These are phyloP conservation scores for Nyssa sinensis DNA, from an alignment of 148 eudicot genomes.

Conservation along the genomic window DNA sequence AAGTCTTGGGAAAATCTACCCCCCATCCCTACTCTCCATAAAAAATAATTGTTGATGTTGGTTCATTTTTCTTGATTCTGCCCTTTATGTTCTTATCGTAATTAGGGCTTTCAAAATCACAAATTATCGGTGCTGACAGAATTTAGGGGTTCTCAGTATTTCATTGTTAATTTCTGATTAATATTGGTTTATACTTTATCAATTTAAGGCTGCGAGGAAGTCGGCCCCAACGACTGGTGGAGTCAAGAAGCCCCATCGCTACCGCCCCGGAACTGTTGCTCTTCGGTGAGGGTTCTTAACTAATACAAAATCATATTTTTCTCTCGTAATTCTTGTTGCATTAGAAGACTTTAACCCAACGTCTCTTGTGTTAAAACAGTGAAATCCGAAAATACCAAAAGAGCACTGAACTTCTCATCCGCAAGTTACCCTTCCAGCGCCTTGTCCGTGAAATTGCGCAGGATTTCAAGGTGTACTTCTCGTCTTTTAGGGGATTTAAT, in stretches of 20 bases:
- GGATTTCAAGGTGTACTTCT: constrained; percentile 44
- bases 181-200: background rate
- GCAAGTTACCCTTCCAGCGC: constrained; percentile 65
- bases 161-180: background rate
- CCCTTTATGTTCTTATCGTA: background rate
- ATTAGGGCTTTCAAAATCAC: too few species aligned
- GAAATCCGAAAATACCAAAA: constrained; percentile 74
- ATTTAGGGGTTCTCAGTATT: background rate
- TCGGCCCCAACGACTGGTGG: constrained; percentile 71
- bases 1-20: too few species aligned
- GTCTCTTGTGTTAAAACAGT: constrained; percentile 27
- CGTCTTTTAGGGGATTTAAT: background rate
- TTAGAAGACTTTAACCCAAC: too few species aligned
- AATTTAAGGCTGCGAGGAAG: constrained; percentile 54
- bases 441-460: constrained; percentile 73
- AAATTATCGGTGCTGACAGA: background rate
- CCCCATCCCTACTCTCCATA: too few species aligned
- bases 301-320: too few species aligned
- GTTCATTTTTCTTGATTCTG: too few species aligned
- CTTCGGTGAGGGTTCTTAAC: constrained; percentile 37
- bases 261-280: constrained; percentile 69
- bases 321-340: too few species aligned
- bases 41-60: too few species aligned
- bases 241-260: constrained; percentile 73
- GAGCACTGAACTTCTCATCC: constrained; percentile 70